Base-by-base conservation (phyloP, 768 basidiomycete genomes). In the Kwoniella shandongensis region DNA sequence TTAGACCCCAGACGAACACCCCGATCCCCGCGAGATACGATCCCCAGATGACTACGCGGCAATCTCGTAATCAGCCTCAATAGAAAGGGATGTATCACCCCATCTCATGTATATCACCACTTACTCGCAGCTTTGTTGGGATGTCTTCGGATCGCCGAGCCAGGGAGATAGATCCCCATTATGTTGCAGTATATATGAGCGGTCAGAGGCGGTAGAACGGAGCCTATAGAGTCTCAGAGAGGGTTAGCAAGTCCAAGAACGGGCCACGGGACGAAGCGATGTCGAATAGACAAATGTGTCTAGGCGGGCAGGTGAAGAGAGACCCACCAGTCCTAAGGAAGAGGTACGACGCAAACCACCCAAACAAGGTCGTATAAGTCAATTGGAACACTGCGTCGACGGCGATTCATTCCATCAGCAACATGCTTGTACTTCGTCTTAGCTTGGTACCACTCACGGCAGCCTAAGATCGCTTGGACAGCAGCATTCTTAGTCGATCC, bases 151-250 rank as follows among this genome's bases (percentile, higher is more conserved):
- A 88, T 67, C 56, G 91, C 89, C 27, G 79, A 76, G 0, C 62
- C 69, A 23, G 87, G 81, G 50, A 85, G 81, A 2, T 94, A 96
- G 26, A 97, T 67, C 0, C 93, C 93, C 89, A 97, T 93, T 47
- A 88, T 74, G 71, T 99, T 99, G 80, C 96, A 98, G 72, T 91
- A 94, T 0, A 88, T 78, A 71, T 99, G 96, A 0, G 91, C 85
- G 8, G 82, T 76, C 52, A 92, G 81, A 1, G 92, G 80, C 1
- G 91, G 87, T 27, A 87, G 75, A 57, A 97, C 77, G 4, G 91
- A 92, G 15, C 74, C 76, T 79, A 59, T 4, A 2, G 10, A 39
- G 17, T 32, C 12, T 32, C 53, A n/a, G n/a, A n/a, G n/a, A n/a
- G n/a, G n/a, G n/a, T n/a, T n/a, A n/a, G n/a, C n/a, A n/a, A n/a